A percentile compares a stretch with the other conserved stretches of the same genome.
Evolutionary conservation across 345 rosid species (phyloP).

Genomic region (Draba incana): DNA sequence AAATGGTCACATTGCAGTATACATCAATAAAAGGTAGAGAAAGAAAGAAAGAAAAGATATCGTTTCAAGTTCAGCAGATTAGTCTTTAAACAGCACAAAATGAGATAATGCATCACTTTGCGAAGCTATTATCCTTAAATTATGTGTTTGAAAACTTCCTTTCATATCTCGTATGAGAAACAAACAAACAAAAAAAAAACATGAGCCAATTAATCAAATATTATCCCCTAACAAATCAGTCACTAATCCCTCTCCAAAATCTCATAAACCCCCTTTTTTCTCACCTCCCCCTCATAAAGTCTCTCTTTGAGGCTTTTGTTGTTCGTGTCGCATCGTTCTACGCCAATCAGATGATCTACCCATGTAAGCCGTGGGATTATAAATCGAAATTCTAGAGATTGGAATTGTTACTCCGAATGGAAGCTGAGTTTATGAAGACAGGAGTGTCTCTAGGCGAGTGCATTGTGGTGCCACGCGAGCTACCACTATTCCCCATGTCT

Average conservation of each 20-base stretch:
- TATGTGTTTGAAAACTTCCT: neutral
- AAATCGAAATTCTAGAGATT: slow-evolving; percentile 21
- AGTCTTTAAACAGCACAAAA: neutral
- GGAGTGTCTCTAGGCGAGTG: slow-evolving; percentile 43
- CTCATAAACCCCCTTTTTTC: neutral
- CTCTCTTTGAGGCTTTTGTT: slow-evolving; percentile 17
- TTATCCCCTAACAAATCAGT: slow-evolving; percentile 32
- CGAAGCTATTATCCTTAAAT: neutral
- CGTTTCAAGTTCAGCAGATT: neutral
- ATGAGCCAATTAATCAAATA: slow-evolving; percentile 34
- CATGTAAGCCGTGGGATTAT: slow-evolving; percentile 15
- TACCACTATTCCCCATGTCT: slow-evolving; percentile 66
- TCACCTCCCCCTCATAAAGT: slow-evolving; percentile 8
- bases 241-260: slow-evolving; percentile 19
- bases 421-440: slow-evolving; percentile 29
- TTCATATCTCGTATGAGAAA: neutral
- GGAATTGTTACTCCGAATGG: slow-evolving; percentile 27
- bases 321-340: slow-evolving; percentile 14
- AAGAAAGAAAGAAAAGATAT: no score
- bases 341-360: slow-evolving; percentile 15
- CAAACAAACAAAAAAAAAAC: neutral
- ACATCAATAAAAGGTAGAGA: no score
- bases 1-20: no score
- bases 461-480: neutral
- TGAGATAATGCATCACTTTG: neutral